Evolutionary conservation across 345 rosid species (phyloP).

Genomic region (Dipteronia sinensis): DNA sequence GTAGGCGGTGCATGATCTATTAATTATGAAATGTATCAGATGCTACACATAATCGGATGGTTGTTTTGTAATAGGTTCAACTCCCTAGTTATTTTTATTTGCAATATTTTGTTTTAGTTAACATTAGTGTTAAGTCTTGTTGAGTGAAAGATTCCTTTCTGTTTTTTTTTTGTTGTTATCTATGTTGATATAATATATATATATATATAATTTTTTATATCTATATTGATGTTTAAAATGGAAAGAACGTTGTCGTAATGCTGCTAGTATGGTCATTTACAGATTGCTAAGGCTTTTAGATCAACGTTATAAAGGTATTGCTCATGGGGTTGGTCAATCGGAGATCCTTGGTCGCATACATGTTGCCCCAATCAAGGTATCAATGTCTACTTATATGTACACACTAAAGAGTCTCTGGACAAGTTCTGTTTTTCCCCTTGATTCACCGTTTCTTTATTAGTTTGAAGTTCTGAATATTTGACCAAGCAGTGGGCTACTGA

Average conservation of each 20-base stretch:
- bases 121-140: neutral
- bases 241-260: neutral
- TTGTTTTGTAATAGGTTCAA: neutral
- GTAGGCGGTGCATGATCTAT: neutral
- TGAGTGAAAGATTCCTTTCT: neutral
- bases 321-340: conserved; percentile 98
- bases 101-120: neutral
- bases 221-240: neutral
- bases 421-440: neutral
- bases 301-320: conserved; percentile 88
- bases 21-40: neutral
- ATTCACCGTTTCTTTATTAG: neutral
- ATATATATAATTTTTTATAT: neutral
- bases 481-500: neutral
- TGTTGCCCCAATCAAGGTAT: conserved; percentile 95
- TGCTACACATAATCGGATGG: neutral
- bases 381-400: conserved; percentile 7
- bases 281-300: conserved; percentile 94
- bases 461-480: neutral
- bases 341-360: conserved; percentile 98
- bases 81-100: neutral
- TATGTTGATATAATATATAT: neutral
- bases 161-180: neutral
- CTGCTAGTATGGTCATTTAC: conserved; percentile 23
- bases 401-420: neutral